phyloP scores from a whole-genome alignment of 1,284 basidiomycete genomes.

The Apiotrichum gracile region DNA sequence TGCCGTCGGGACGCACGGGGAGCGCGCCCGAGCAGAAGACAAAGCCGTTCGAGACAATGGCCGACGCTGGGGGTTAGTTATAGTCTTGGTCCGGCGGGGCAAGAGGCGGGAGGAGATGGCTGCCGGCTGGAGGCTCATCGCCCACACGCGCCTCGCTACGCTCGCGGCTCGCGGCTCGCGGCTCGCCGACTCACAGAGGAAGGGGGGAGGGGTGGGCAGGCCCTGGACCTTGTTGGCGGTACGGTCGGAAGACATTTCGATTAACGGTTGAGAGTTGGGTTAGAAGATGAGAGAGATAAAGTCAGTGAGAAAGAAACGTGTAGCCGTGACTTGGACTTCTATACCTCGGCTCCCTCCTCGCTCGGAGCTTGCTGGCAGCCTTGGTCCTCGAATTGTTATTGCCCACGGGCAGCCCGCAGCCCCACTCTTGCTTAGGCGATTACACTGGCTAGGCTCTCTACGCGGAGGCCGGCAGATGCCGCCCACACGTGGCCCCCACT shows the following conservation, averaged over 20 bases:
- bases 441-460: too few relatives aligned
- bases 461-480: too few relatives aligned
- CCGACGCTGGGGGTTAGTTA: constrained; percentile 21
- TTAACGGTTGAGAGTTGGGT: not conserved
- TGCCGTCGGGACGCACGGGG: constrained; percentile 53
- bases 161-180: not conserved
- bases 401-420: too few relatives aligned
- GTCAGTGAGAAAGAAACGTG: not conserved
- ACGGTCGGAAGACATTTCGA: constrained; percentile 15
- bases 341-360: too few relatives aligned
- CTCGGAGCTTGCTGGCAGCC: too few relatives aligned
- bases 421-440: too few relatives aligned
- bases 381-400: too few relatives aligned
- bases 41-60: constrained; percentile 50
- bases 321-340: not conserved
- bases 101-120: not conserved
- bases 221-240: constrained; percentile 22
- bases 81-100: not conserved
- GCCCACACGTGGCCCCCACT: not conserved
- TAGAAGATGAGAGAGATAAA: not conserved
- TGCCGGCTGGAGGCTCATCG: not conserved
- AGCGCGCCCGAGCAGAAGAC: constrained; percentile 61
- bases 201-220: constrained; percentile 49
- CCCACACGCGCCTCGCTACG: too few relatives aligned
- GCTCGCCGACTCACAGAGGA: constrained; percentile 47